Evolutionary conservation across 2,329 filamentous ascomycete species (phyloP), one percentile per base, ranked within the genome.

Genomic region (Colletotrichum sp.): DNA sequence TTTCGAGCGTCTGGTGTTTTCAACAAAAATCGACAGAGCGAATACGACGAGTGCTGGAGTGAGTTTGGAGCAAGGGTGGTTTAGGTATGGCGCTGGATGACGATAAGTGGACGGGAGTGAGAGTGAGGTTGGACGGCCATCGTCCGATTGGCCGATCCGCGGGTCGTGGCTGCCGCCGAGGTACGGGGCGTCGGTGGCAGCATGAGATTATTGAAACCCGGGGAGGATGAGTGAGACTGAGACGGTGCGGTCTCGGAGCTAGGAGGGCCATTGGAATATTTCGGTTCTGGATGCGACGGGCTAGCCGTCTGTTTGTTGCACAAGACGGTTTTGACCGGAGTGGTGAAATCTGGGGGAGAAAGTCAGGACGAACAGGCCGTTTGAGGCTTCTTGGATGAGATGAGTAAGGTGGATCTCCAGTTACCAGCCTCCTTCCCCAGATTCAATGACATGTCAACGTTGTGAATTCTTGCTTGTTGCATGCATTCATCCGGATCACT

Each of bases 91-190:
- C 36, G 36, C 36, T n/a, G 66, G 52, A 68, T 60, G 66, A 57
- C 68, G 60, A 71, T 65, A 22, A 57, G 60, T 65, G 68, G 68
- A 65, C 60, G 68, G 63, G 27, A 57, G 34, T 32, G 61, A 67
- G 57, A 73, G 19, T 66, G 68, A 75, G 57, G 73, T 75, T 25
- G 73, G 52, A 68, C 73, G 73, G 73, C 64, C 73, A 68, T 75
- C 64, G 73, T 72, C 73, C 73, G 69, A 75, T 75, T 75, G 73
- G 73, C 57, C 60, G 48, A 39, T n/a, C 12, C 25, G 32, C 27
- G 8, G 52, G 67, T 48, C n/a, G 61, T 36, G 27, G 44, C 57
- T 44, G 63, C 27, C 44, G 44, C 44, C 70, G 34, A 64, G 8
- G 48, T 64, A 67, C 68, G 60, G 68, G 63, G 44, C 52, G 44